phyloP scores from a whole-genome alignment of 2,329 filamentous ascomycete genomes.

The Venturia nashicola region DNA sequence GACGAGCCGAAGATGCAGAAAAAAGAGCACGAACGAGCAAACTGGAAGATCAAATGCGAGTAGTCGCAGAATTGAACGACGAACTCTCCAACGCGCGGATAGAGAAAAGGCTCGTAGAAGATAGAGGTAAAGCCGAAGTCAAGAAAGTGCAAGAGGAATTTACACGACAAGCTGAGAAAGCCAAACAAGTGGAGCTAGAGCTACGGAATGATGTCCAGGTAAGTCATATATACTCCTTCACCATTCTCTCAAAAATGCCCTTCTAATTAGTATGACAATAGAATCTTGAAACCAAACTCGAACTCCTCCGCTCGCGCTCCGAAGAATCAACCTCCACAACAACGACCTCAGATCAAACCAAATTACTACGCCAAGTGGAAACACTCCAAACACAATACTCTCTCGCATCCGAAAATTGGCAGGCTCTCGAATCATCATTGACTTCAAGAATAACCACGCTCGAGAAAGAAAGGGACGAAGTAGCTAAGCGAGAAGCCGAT shows the following conservation, averaged over 20 bases:
- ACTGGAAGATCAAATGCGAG: slow-evolving; percentile 51
- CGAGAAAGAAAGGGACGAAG: slow-evolving; percentile 86
- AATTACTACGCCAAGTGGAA: slow-evolving; percentile 85
- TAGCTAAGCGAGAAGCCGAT: slow-evolving; percentile 69
- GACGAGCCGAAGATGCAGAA: slow-evolving; percentile 55
- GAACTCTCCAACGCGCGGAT: slow-evolving; percentile 54
- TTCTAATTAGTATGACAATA: slow-evolving; percentile 24
- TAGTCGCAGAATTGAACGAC: slow-evolving; percentile 43
- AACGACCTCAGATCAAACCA: slow-evolving; percentile 73
- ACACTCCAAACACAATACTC: slow-evolving; percentile 92
- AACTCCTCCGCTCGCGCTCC: slow-evolving; percentile 69
- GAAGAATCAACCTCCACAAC: slow-evolving; percentile 82
- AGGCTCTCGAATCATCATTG: slow-evolving; percentile 81
- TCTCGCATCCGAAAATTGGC: slow-evolving; percentile 93
- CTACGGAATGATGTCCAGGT: slow-evolving; percentile 62
- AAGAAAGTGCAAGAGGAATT: slow-evolving; percentile 61
- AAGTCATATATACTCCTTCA: slow-evolving; percentile 12
- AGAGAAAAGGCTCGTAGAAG: slow-evolving; percentile 64
- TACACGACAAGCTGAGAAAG: slow-evolving; percentile 58
- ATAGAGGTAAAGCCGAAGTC: slow-evolving; percentile 58
- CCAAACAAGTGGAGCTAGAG: slow-evolving; percentile 59
- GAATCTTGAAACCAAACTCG: slow-evolving; percentile 77
- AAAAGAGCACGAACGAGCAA: slow-evolving; percentile 55
- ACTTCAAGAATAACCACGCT: slow-evolving; percentile 63
- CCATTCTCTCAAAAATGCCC: background rate